These are phyloP conservation scores for Blumeria hordei DNA, from an alignment of 2,329 filamentous ascomycete species.

Conservation along the genomic window DNA sequence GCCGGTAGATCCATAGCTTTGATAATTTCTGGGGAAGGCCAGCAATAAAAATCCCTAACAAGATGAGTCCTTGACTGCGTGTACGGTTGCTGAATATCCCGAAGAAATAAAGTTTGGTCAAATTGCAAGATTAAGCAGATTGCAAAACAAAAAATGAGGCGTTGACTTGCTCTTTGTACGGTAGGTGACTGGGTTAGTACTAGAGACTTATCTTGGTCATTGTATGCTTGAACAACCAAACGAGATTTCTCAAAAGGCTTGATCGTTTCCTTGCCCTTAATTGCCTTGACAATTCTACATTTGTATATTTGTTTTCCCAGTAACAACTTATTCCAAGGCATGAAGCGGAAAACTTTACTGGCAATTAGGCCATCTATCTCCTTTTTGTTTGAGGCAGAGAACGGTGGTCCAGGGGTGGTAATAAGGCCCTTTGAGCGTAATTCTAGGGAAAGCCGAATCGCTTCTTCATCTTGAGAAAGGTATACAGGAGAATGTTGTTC, in stretches of 20 bases:
- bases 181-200: background rate
- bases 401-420: background rate
- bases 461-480: background rate
- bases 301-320: background rate
- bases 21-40: background rate
- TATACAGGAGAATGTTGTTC: background rate
- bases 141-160: background rate
- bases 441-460: background rate
- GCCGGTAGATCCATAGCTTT: background rate
- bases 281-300: constrained; percentile 1
- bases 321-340: background rate
- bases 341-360: background rate
- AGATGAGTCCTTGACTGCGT: background rate
- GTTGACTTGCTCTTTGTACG: background rate
- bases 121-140: background rate
- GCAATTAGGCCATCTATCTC: background rate
- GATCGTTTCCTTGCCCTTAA: background rate
- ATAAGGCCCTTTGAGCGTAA: background rate
- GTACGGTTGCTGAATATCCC: background rate
- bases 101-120: background rate
- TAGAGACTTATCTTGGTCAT: background rate
- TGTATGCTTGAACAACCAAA: background rate
- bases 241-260: background rate
- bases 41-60: background rate
- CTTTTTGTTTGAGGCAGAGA: background rate